Evolutionary conservation across 73 alveolate genomes (phyloP).

Genomic region (Durusdinium trenchii): DNA sequence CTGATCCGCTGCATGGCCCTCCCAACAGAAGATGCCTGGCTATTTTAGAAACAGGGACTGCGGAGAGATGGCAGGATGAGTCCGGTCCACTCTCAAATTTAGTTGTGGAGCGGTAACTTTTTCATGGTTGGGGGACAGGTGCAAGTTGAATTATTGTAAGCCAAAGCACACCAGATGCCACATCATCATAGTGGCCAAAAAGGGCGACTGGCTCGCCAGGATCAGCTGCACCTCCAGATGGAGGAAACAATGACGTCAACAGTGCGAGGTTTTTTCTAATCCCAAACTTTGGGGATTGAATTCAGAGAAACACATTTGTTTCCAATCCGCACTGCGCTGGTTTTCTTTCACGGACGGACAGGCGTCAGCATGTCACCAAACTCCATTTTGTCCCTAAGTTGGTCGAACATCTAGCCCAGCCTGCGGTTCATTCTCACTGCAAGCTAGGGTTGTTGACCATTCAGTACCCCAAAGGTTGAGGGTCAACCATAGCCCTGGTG

Average conservation of each 20-base stretch:
- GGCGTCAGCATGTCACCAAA: too few species aligned
- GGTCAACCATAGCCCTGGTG: background rate
- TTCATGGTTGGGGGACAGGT: background rate
- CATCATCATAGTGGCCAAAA: conserved; percentile 14
- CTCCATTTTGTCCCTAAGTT: too few species aligned
- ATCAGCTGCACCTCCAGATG: conserved; percentile 39
- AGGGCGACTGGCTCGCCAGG: background rate
- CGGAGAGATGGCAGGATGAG: background rate
- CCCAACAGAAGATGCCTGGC: background rate
- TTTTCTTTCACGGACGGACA: too few species aligned
- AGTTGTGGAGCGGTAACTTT: background rate
- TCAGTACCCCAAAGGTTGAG: background rate
- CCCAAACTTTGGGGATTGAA: too few species aligned
- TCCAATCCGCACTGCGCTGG: too few species aligned
- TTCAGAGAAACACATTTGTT: too few species aligned
- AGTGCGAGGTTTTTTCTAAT: too few species aligned
- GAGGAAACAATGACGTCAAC: too few species aligned
- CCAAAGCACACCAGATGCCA: background rate
- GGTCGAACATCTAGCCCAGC: conserved; percentile 4
- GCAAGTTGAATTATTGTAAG: background rate
- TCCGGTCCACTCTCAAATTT: background rate
- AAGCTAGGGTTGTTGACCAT: background rate
- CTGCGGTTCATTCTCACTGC: background rate
- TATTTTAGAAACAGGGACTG: background rate
- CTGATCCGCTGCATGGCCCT: background rate